Base-by-base conservation (phyloP, 306 rosid species). In the Ormosia emarginata region DNA sequence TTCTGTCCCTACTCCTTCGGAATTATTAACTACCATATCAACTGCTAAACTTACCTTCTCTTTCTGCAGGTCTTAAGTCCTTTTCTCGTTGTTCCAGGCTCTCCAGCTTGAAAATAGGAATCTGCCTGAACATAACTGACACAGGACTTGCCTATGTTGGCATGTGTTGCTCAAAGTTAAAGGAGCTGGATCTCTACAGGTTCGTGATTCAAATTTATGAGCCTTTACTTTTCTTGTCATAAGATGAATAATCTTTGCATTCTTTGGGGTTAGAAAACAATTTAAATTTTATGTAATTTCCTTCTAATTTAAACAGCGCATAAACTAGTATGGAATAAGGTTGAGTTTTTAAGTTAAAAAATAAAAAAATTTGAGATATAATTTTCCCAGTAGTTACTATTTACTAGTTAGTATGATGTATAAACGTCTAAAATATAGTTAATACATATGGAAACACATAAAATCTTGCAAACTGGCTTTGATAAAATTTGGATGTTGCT, bases 131-230 rank as follows among this genome's bases (percentile, higher is more conserved):
- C 90, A 91, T 95, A 86, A 91, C 89, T 56, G 98, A 93, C 57
- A 72, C 83, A 49, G 99, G 99, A 82, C 85, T 95, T 49, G 57
- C 83, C 71, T 85, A 52, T 69, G 79, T 95, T 68, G 99, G 98
- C 81, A 90, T 62, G 86, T 1, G 62, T 78, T 95, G 99, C 85
- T 62, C 94, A 50, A 90, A 87, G 78, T 90, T 95, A 46, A 82
- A 5, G 77, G 99, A 92, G 87, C 87, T 95, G n/a, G 99, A 95
- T 85, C 81, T 95, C 11, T 95, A 95, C 89, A 90, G 99, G 99
- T 93, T 78, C 75, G 88, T 84, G 43, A 63, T 61, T 85, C 53
- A 75, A 64, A 46, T 73, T 50, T 59, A 50, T 46, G 64, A 49
- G 8, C 8, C 14, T 41, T 82, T 44, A 29, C 63, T 64, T 65